Conservation (phyloP, 148 eudicot genomes). For the Chenopodium formosanum region DNA sequence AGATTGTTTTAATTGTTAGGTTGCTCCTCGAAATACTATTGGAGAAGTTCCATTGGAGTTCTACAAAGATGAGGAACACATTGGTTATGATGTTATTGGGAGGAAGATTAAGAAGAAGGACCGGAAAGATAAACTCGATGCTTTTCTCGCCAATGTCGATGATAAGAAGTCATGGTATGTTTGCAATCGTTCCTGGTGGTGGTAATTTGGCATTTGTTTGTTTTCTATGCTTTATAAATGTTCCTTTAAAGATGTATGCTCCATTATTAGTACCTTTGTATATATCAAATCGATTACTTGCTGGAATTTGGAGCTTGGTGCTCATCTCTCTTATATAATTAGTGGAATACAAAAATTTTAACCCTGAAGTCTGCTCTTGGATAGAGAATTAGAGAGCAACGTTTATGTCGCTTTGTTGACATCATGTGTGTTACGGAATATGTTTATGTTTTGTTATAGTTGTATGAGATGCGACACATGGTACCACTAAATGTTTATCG, state of each 20-base stretch:
- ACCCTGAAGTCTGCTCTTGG: too few species aligned
- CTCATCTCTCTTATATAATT: neutral
- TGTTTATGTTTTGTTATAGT: too few species aligned
- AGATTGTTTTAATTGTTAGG: constrained; percentile 36
- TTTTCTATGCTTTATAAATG: neutral
- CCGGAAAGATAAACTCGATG: constrained; percentile 58
- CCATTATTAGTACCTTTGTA: neutral
- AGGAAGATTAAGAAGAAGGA: constrained; percentile 91
- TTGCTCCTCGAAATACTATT: constrained; percentile 85
- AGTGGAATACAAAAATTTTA: neutral
- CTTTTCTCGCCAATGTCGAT: constrained; percentile 69
- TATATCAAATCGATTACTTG: neutral
- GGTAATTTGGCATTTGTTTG: neutral
- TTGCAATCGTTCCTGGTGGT: neutral
- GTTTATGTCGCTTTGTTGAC: too few species aligned
- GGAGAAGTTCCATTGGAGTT: constrained; percentile 92
- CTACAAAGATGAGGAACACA: constrained; percentile 93
- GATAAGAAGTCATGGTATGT: constrained; percentile 76
- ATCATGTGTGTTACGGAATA: too few species aligned
- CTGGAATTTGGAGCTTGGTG: neutral
- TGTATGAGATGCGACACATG: too few species aligned
- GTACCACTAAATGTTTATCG: too few species aligned
- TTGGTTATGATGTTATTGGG: constrained; percentile 83
- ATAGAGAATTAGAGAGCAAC: too few species aligned
- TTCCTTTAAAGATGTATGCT: neutral